A percentile compares a stretch with the other conserved stretches of the same genome.
These are phyloP conservation scores for Boletellus sp. DNA, from an alignment of 768 basidiomycete genomes.

Conservation along the genomic window DNA sequence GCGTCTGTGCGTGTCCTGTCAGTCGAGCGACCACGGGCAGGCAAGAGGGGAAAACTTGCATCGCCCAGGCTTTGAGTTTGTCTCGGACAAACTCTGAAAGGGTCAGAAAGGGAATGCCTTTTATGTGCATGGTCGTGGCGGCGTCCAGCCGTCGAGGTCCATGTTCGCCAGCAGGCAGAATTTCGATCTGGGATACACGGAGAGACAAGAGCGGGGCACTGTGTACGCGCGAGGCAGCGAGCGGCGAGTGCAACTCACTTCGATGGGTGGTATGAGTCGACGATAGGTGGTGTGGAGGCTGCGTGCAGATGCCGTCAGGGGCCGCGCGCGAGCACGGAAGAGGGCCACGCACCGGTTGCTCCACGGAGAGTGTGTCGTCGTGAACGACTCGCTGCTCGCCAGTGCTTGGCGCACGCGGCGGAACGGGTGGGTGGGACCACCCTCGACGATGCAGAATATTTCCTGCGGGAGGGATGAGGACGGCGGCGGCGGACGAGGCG, in stretches of 20 bases:
- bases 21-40: constrained; percentile 11
- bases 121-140: constrained; percentile 63
- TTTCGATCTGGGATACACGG: constrained; percentile 60
- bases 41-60: constrained; percentile 45
- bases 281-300: constrained; percentile 77
- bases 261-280: constrained; percentile 71
- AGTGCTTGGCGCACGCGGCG: constrained; percentile 77
- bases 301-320: constrained; percentile 11
- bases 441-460: constrained; percentile 81
- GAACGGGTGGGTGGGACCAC: constrained; percentile 69
- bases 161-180: constrained; percentile 75
- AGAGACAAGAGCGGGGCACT: constrained; percentile 3
- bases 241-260: constrained; percentile 40
- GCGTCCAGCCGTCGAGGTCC: constrained; percentile 73
- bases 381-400: constrained; percentile 58
- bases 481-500: neutral
- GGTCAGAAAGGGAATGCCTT: constrained; percentile 76
- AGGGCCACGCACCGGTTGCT: constrained; percentile 60
- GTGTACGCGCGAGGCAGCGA: constrained; percentile 1
- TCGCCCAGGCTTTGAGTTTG: constrained; percentile 79
- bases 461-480: constrained; percentile 48
- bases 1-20: constrained; percentile 44
- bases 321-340: neutral
- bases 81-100: constrained; percentile 83
- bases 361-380: constrained; percentile 76